These are phyloP conservation scores for Amoebophrya sp. DNA, from an alignment of 169 alveolate species.

Conservation along the genomic window DNA sequence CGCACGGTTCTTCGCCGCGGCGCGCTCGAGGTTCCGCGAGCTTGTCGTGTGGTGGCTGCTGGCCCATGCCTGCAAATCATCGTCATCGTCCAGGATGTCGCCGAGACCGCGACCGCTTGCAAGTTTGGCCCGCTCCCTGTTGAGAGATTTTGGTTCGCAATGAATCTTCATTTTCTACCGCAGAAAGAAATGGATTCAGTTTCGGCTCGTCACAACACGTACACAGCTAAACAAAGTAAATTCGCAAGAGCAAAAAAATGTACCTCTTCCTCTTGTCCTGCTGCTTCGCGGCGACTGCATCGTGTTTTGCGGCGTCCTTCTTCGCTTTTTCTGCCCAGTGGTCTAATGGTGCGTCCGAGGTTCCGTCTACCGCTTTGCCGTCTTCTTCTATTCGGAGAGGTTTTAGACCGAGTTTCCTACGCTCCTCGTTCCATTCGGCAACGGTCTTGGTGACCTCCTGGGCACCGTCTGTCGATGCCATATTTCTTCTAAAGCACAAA, in stretches of 20 bases:
- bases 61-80: background rate
- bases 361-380: background rate
- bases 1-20: background rate
- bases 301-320: background rate
- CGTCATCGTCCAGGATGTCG: background rate
- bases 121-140: background rate
- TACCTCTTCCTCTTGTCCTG: background rate
- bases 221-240: no score
- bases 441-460: constrained; percentile 3
- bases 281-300: background rate
- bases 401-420: background rate
- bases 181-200: no score
- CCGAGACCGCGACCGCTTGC: background rate
- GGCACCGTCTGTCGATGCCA: background rate
- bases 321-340: background rate
- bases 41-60: background rate
- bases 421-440: constrained; percentile 16
- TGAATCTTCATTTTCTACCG: no score
- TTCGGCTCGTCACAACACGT: no score
- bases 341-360: background rate
- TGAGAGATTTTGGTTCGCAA: no score
- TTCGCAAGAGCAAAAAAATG: no score
- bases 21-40: background rate
- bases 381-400: background rate
- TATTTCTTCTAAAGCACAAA: no score